These are phyloP conservation scores for Deuterostichococcus epilithicus DNA, from an alignment of 139 green algal species.

Conservation along the genomic window DNA sequence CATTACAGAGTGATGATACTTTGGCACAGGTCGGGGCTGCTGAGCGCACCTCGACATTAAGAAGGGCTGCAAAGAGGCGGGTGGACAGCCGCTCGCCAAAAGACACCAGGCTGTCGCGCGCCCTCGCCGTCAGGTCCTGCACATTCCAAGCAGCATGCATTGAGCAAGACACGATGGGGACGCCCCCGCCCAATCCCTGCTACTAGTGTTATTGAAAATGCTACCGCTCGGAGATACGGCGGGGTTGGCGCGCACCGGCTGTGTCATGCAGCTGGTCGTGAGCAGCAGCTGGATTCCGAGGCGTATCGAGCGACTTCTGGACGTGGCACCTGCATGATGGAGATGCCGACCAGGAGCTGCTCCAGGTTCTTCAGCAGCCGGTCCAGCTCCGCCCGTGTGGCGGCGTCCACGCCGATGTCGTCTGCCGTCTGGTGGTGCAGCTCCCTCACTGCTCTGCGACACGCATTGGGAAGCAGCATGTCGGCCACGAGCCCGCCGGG, in stretches of 20 bases:
- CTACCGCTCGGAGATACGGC: no score
- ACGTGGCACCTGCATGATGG: slow-evolving; percentile 68
- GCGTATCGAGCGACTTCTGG: no score
- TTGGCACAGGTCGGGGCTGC: not conserved
- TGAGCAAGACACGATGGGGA: no score
- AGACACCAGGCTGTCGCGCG: slow-evolving; percentile 90
- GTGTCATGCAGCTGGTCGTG: no score
- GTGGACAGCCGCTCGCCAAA: slow-evolving; percentile 97
- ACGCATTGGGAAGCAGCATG: no score
- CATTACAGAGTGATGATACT: no score
- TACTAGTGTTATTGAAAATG: no score
- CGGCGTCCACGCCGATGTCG: slow-evolving; percentile 55
- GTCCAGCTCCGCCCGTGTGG: slow-evolving; percentile 57
- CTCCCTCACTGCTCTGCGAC: slow-evolving; percentile 54
- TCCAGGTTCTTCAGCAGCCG: slow-evolving; percentile 75
- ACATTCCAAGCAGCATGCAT: not conserved
- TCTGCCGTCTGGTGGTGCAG: slow-evolving; percentile 69
- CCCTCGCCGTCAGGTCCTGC: slow-evolving; percentile 86
- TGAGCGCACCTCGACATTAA: slow-evolving; percentile 30
- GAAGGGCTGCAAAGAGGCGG: slow-evolving; percentile 87
- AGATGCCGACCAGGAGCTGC: slow-evolving; percentile 87
- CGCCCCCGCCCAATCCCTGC: no score
- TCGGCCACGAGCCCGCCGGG: no score
- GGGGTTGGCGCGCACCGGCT: no score
- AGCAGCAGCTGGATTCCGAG: not conserved